These are phyloP conservation scores for Dictyostelium firmibasis DNA, from an alignment of 78 protist species.

Conservation along the genomic window DNA sequence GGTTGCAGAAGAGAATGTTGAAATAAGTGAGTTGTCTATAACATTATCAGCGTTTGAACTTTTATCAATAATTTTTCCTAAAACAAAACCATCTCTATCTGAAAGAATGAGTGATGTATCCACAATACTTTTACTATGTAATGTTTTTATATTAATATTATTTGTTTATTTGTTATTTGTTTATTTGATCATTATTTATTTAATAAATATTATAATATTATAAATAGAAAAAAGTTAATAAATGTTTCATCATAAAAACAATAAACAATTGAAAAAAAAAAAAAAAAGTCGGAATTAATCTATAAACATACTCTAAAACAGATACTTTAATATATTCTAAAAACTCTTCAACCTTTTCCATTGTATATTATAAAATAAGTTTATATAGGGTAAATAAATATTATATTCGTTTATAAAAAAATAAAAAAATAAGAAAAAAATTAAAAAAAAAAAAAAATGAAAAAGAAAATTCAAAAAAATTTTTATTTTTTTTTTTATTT, in stretches of 20 bases:
- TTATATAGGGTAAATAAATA: neutral
- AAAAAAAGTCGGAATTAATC: neutral
- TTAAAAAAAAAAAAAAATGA: too few species aligned
- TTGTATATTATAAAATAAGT: neutral
- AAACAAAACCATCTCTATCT: constrained; percentile 77
- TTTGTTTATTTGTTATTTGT: neutral
- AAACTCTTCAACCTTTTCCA: neutral
- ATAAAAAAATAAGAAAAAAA: too few species aligned
- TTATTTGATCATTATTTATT: neutral
- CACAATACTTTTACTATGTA: neutral
- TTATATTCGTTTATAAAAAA: too few species aligned
- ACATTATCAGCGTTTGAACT: constrained; percentile 32
- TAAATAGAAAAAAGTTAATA: neutral
- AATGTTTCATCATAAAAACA: neutral
- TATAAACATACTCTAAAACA: neutral
- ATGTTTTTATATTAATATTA: neutral
- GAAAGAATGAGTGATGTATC: constrained; percentile 58
- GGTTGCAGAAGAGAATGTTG: constrained; percentile 61
- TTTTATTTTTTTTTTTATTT: too few species aligned
- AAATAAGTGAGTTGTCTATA: constrained; percentile 46
- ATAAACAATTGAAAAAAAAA: too few species aligned
- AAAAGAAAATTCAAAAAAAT: too few species aligned
- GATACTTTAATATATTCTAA: neutral
- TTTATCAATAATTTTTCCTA: constrained; percentile 42
- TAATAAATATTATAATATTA: too few species aligned